Base-by-base conservation (phyloP, 768 basidiomycete species). In the Mycena belliarum region DNA sequence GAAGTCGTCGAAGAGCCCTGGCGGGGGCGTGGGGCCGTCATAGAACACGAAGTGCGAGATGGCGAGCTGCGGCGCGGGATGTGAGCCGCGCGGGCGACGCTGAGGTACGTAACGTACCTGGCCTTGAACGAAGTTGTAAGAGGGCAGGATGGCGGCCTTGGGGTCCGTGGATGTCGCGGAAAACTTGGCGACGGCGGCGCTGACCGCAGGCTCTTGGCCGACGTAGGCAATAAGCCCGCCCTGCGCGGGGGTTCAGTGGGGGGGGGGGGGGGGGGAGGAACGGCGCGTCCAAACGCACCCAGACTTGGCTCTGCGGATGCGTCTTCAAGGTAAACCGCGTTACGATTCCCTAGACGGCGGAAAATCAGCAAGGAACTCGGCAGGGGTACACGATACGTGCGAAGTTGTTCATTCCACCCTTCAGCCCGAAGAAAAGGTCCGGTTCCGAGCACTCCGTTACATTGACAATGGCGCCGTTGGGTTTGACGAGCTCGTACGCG, bases 331-430 rank as follows among this genome's bases (percentile, higher is more conserved):
- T 82, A 61, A 88, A 82, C 40, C 69, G 75, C 0, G 85, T 87
- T 3, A 87, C 82, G 37, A 87, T 81, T 0, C 86, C 87, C 78
- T 78, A 35, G 11, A 35, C 16, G 26, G 21, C 0, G 48, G 26
- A 8, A 37, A 1, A 14, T 33, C 46, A 6, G 73, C n/a, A 16
- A 10, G n/a, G n/a, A n/a, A n/a, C n/a, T n/a, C n/a, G 10, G 20
- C 15, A 10, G 2, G 29, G 0, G 15, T n/a, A 11, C 7, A 23
- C 15, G 24, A 48, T 61, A 32, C 29, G 29, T 53, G 73, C 77
- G 56, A 85, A 87, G 59, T 88, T 88, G 60, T 88, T 86, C 60
- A 76, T 66, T 9, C 85, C 86, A 28, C 86, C 87, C 68, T 76
- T 76, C 20, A 79, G 55, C 0, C 63, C 80, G 44, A 74, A 77